Base-by-base conservation (phyloP, 352 stramenopile genomes). In the Phytopythium chamaehyphon region DNA sequence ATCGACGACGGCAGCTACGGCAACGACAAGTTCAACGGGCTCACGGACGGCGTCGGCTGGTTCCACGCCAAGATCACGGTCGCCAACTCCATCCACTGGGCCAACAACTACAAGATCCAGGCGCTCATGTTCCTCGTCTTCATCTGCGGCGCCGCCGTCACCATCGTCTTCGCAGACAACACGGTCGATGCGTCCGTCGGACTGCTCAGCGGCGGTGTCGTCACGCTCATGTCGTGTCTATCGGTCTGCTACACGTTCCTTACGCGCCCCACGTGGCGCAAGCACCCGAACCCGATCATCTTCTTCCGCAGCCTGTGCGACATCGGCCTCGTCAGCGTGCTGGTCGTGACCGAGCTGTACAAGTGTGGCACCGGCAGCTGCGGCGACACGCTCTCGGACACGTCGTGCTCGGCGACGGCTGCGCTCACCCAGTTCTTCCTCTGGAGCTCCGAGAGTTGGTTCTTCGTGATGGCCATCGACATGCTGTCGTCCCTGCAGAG, bases 31-130 rank as follows among this genome's bases (percentile, higher is more conserved):
- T 64, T 71, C 51, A 64, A 63, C 2, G 53, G 58, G 0, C 61
- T 64, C 3, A 74, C 66, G 45, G 80, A 91, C 59, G 80, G 78
- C 22, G 68, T 84, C 37, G 83, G 83, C 48, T 93, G 83, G 83
- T 93, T 93, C 66, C 83, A 93, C 57, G 76, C 73, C 40, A 94
- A 94, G 61, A 92, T 91, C 53, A 89, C 87, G 50, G 71, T 92
- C 42, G 83, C 89, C 54, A 89, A 84, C 60, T 74, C 83, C 14
- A 86, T 90, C 53, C 79, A 92, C 47, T 92, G 82, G 79, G 78
- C 71, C 47, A 92, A 94, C 72, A 94, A 94, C 68, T 90, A 89
- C 76, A 88, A 90, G 59, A 90, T 94, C 54, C 83, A 94, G 66
- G 55, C 64, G 28, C 45, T 68, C 36, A 92, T 94, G 81, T 86